Base-by-base conservation (phyloP, 768 basidiomycete genomes). In the Boletus eberwhitei region DNA sequence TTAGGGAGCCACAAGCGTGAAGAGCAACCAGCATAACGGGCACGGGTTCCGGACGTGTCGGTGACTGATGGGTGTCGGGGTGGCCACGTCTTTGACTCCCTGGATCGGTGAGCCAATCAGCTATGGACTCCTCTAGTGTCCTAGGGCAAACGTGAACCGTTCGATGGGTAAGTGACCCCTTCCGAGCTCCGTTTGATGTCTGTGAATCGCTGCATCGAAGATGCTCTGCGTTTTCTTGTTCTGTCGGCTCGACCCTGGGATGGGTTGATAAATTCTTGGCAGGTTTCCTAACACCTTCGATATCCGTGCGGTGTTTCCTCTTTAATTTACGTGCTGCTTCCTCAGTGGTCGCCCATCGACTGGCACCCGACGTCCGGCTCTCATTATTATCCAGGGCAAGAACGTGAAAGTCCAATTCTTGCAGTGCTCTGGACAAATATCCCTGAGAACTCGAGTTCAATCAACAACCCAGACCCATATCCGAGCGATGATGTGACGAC, bases 1-100 rank as follows among this genome's bases (percentile, higher is more conserved):
- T 87, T 37, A 90, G 79, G 1, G 87, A 84, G 5, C 88, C 88
- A 59, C 88, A 90, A 1, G 87, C 86, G 59, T 90, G 88, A 35
- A 90, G 75, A 17, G 83, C 88, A 31, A 88, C 79, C 40, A 90
- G 71, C 26, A 87, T 68, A 9, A 88, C 77, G 2, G 84, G 83
- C 22, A 65, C 48, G 5, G 68, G 57, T 17, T 52, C 48, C 24
- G 24, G n/a, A 5, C 11, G 17, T 29, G 50, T 44, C 6, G 53
- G 19, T 24, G 54, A 26, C 19, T 47, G 39, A 41, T 34, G 35
- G 22, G 19, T 45, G 42, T 31, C 29, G 26, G 36, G 29, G 8
- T 32, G 32, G 0, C 34, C 45, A 17, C 5, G 8, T 17, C 8
- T 50, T 22, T 53, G 46, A 13, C 32, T 39, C 39, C 42, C 52